Conservation (phyloP, 768 basidiomycete genomes). For the Rhodotorula toruloides region DNA sequence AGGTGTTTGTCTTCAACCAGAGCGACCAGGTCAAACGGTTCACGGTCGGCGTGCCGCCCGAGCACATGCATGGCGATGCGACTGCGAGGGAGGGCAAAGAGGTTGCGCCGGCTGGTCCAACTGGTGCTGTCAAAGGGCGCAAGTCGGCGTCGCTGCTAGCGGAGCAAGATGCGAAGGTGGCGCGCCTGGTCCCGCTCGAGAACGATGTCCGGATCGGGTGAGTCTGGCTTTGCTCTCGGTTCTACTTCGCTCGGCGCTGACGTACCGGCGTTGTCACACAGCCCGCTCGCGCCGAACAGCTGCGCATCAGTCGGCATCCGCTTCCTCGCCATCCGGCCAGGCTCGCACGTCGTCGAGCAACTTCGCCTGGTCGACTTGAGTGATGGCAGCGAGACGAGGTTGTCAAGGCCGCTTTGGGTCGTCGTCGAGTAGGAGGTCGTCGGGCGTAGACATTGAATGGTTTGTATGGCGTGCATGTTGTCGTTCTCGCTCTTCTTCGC, state of each 20-base stretch:
- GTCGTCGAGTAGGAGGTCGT: slow-evolving; percentile 14
- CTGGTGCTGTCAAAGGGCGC: too few relatives aligned
- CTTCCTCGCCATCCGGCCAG: slow-evolving; percentile 38
- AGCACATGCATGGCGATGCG: neutral
- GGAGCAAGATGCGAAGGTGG: neutral
- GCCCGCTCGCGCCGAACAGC: slow-evolving; percentile 25
- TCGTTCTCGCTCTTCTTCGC: too few relatives aligned
- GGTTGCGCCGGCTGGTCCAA: too few relatives aligned
- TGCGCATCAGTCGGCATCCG: slow-evolving; percentile 23
- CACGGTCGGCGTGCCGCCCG: slow-evolving; percentile 16
- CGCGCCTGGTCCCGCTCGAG: slow-evolving; percentile 26
- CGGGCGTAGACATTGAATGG: neutral
- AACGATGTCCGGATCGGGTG: slow-evolving; percentile 34
- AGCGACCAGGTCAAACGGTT: slow-evolving; percentile 13
- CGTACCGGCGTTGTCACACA: neutral
- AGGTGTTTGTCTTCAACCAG: slow-evolving; percentile 29
- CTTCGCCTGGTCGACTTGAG: slow-evolving; percentile 10
- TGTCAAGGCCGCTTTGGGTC: slow-evolving; percentile 12
- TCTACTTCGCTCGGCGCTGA: too few relatives aligned
- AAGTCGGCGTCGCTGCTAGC: neutral
- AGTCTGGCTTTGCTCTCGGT: slow-evolving; percentile 18
- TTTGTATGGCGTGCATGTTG: too few relatives aligned
- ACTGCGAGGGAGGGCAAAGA: neutral
- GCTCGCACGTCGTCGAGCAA: slow-evolving; percentile 26
- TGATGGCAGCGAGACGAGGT: slow-evolving; percentile 19